Conservation (phyloP, 768 basidiomycete genomes). For the Pleurotus sapidus region DNA sequence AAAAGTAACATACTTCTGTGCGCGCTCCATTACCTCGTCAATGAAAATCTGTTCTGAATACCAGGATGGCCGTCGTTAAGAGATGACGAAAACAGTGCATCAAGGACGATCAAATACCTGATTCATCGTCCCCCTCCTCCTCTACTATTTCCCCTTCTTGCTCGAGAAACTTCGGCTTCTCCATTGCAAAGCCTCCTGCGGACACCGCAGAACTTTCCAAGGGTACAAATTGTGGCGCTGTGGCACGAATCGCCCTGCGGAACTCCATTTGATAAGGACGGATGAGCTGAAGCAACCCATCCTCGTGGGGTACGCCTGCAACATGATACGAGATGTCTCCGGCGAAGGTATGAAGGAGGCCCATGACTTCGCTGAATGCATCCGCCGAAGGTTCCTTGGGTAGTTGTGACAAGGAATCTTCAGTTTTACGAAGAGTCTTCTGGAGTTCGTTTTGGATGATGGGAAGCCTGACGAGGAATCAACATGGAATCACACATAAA, state of each 20-base stretch:
- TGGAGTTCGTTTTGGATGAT: constrained; percentile 59
- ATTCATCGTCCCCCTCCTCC: constrained; percentile 1
- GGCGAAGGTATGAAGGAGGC: constrained; percentile 44
- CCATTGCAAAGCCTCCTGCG: constrained; percentile 12
- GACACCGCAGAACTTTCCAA: constrained; percentile 25
- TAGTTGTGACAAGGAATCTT: constrained; percentile 24
- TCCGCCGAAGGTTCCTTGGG: constrained; percentile 56
- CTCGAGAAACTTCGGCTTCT: constrained; percentile 28
- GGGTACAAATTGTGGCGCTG: constrained; percentile 59
- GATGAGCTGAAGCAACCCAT: constrained; percentile 57
- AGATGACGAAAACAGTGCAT: no score
- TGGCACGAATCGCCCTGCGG: constrained; percentile 40
- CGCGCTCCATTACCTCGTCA: constrained; percentile 47
- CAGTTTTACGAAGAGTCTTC: constrained; percentile 36
- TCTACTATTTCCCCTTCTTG: constrained; percentile 33
- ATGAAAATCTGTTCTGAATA: constrained; percentile 36
- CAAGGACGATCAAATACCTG: background rate
- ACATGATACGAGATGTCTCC: constrained; percentile 41
- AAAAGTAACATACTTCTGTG: constrained; percentile 37
- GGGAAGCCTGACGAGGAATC: constrained; percentile 44
- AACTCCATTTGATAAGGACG: constrained; percentile 48
- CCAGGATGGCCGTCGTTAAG: no score
- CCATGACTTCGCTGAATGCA: constrained; percentile 54
- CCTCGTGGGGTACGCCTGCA: constrained; percentile 48
- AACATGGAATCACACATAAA: no score